Evolutionary conservation across 495 filamentous ascomycete genomes (phyloP).

Genomic region (Lophium mytilinum): DNA sequence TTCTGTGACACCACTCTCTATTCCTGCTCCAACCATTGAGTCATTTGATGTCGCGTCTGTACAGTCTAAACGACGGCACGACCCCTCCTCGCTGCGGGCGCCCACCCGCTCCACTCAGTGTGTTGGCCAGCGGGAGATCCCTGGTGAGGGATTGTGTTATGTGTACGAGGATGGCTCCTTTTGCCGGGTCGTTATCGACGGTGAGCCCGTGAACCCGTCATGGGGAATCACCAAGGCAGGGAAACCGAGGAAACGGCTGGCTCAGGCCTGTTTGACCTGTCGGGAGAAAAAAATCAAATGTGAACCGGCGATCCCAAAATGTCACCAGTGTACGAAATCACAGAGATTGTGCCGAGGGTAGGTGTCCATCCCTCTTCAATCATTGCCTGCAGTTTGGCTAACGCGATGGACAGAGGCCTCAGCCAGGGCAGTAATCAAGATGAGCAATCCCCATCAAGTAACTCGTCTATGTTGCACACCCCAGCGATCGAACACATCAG

Average conservation of each 20-base stretch:
- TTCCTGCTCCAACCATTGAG: not conserved
- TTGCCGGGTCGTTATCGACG: slow-evolving; percentile 77
- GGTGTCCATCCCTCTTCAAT: slow-evolving; percentile 34
- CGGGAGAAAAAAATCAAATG: slow-evolving; percentile 97
- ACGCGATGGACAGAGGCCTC: no score
- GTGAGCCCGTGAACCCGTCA: slow-evolving; percentile 76
- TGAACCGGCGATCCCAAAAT: slow-evolving; percentile 76
- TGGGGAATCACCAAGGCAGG: slow-evolving; percentile 93
- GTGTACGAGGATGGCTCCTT: slow-evolving; percentile 81
- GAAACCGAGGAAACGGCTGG: slow-evolving; percentile 80
- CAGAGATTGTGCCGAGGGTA: slow-evolving; percentile 78
- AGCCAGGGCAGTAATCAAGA: no score
- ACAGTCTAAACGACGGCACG: not conserved
- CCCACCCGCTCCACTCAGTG: slow-evolving; percentile 14
- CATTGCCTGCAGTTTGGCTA: no score
- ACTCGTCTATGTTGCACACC: no score
- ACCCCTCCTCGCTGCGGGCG: slow-evolving; percentile 2
- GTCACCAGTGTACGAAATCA: slow-evolving; percentile 85
- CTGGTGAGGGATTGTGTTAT: slow-evolving; percentile 75
- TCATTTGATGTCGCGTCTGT: slow-evolving; percentile 1
- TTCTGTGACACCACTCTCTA: not conserved
- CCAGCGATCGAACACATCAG: no score
- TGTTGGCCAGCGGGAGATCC: slow-evolving; percentile 43
- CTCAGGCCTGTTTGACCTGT: slow-evolving; percentile 83
- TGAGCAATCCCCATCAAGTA: no score